Evolutionary conservation across 2,329 filamentous ascomycete genomes (phyloP).

Genomic region (Sporothrix schenckii): DNA sequence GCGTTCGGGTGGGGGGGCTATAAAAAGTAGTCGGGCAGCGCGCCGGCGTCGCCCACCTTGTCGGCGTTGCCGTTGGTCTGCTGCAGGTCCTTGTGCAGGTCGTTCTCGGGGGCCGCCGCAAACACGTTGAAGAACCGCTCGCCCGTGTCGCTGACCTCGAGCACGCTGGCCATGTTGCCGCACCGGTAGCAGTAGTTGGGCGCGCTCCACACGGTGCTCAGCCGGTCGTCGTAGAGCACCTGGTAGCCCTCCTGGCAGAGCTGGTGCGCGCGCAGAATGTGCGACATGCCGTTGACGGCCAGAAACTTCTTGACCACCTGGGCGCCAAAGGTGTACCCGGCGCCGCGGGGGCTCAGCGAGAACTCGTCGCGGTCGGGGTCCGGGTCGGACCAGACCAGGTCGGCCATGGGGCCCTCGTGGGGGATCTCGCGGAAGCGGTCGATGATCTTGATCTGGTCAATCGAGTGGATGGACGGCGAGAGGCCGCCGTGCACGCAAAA

Average conservation of each 20-base stretch:
- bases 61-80: constrained; percentile 53
- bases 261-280: constrained; percentile 97
- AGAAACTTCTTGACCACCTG: constrained; percentile 99
- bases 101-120: constrained; percentile 93
- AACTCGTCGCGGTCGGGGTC: constrained; percentile 98
- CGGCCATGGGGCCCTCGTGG: constrained; percentile 99
- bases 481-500: constrained; percentile 96
- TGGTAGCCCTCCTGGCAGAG: constrained; percentile 98
- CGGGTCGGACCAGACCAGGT: constrained; percentile 97
- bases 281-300: constrained; percentile 95
- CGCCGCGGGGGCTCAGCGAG: constrained; percentile 86
- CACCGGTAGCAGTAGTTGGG: constrained; percentile 96
- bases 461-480: constrained; percentile 90
- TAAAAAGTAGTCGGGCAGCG: constrained; percentile 73
- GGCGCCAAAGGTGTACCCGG: constrained; percentile 95
- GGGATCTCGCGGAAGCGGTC: constrained; percentile 98
- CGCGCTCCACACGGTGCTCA: constrained; percentile 97
- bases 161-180: constrained; percentile 94
- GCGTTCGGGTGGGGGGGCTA: constrained; percentile 44
- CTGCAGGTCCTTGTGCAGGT: constrained; percentile 83
- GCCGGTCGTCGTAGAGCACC: constrained; percentile 88
- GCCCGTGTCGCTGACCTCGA: constrained; percentile 91
- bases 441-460: constrained; percentile 99
- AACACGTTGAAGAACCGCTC: constrained; percentile 98
- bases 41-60: constrained; percentile 65